phyloP scores from a whole-genome alignment of 345 rosid species.

The Lagerstroemia speciosa region DNA sequence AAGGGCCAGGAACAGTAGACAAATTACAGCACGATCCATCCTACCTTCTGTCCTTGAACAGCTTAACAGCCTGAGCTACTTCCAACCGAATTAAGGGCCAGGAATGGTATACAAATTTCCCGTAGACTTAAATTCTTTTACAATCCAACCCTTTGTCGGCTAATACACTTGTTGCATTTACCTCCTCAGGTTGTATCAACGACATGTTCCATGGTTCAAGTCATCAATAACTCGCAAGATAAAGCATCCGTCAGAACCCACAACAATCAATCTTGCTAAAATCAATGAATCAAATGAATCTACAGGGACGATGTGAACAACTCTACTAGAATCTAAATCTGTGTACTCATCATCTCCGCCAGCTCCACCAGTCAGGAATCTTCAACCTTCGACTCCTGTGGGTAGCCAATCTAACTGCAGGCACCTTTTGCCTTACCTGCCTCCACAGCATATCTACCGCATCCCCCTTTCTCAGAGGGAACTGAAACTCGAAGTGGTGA shows the following conservation, averaged over 20 bases:
- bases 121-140: too few species aligned
- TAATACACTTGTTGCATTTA: too few species aligned
- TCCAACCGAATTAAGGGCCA: too few species aligned
- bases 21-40: too few species aligned
- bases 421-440: constrained; percentile 68
- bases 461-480: constrained; percentile 61
- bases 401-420: constrained; percentile 42
- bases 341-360: constrained; percentile 9
- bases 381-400: constrained; percentile 72
- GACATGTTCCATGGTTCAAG: not conserved
- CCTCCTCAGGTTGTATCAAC: too few species aligned
- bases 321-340: not conserved
- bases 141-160: too few species aligned
- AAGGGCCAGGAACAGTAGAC: too few species aligned
- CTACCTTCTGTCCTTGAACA: too few species aligned
- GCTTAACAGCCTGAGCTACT: too few species aligned
- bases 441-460: constrained; percentile 96
- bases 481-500: constrained; percentile 53
- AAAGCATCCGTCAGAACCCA: not conserved
- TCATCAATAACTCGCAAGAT: not conserved
- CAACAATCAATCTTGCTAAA: not conserved
- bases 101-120: too few species aligned
- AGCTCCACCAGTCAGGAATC: constrained; percentile 75
- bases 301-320: not conserved
- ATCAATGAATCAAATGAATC: not conserved